These are phyloP conservation scores for Cyberlindnera mycetangii DNA, from an alignment of 805 yeast genomes.

Conservation along the genomic window DNA sequence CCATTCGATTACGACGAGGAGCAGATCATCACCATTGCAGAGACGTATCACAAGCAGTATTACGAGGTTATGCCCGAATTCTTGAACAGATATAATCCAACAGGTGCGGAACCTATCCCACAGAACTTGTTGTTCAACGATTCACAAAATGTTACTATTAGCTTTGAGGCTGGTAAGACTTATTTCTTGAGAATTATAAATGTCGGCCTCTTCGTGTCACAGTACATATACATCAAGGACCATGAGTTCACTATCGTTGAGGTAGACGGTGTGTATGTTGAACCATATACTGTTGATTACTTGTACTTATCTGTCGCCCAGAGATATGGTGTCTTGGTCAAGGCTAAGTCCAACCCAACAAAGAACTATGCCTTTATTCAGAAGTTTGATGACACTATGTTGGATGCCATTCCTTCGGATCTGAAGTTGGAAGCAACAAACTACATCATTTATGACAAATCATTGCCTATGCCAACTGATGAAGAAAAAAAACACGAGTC, in stretches of 20 bases:
- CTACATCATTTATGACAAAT: conserved; percentile 48
- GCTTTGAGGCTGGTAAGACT: conserved; percentile 56
- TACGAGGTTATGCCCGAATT: conserved; percentile 45
- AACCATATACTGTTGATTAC: conserved; percentile 53
- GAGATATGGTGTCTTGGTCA: conserved; percentile 67
- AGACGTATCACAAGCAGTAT: conserved; percentile 60
- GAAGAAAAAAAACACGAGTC: conserved; percentile 1
- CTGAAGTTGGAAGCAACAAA: conserved; percentile 54
- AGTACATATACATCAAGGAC: conserved; percentile 63
- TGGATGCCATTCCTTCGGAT: conserved; percentile 63
- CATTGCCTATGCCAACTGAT: conserved; percentile 28
- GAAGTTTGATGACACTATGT: conserved; percentile 60
- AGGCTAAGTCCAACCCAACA: conserved; percentile 43
- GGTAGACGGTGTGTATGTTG: conserved; percentile 68
- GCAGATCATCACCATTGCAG: conserved; percentile 52
- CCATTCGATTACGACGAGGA: conserved; percentile 68
- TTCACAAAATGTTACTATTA: conserved; percentile 51
- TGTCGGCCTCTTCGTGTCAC: conserved; percentile 72
- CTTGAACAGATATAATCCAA: conserved; percentile 67
- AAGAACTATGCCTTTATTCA: conserved; percentile 62
- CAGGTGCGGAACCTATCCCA: conserved; percentile 84
- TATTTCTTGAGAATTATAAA: conserved; percentile 64
- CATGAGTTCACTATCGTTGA: conserved; percentile 72
- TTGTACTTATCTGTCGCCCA: conserved; percentile 77
- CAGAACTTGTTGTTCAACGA: conserved; percentile 65